Base-by-base conservation (phyloP, 2,329 filamentous ascomycete genomes). In the Xylaria sp. region DNA sequence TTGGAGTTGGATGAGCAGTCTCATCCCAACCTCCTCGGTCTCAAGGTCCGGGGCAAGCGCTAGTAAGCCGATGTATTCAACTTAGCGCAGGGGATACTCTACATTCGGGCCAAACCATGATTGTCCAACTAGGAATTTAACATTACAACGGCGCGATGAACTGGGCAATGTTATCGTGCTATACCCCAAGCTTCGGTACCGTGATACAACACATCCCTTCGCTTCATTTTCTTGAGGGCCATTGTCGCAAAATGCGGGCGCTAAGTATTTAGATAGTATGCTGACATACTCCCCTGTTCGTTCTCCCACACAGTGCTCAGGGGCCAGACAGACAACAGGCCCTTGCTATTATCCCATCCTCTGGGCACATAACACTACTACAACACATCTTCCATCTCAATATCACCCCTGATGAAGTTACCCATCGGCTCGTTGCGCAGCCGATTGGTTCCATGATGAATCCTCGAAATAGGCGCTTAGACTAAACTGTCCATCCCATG, bases 1-100 rank as follows among this genome's bases (percentile, higher is more conserved):
- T 63, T 61, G 33, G 60, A 52, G 71, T 73, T 61, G 65, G 71
- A 73, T 73, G 56, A 66, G 55, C 70, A 61, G 71, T 73, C 71
- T 73, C 71, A 71, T 73, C 71, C 65, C 64, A 67, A 69, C 68
- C 69, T 72, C 55, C 50, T 49, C 67, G 45, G 65, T 70, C 68
- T 70, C 70, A 66, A 67, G 53, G 61, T 53, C 45, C 57, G 64
- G 63, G 63, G 50, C 63, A 66, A 66, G 61, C 63, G 62, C 60
- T 62, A 67, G 66, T 31, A 2, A 50, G 45, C 19, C 23, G 28
- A 33, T 21, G 17, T 8, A 28, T 35, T 52, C 33, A 14, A 31
- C 40, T n/a, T 21, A 37, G 25, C 43, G 9, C 42, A 38, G 6
- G 46, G 14, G 37, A 25, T 17, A 37, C 46, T 25, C 33, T 43